Evolutionary conservation across 1,139 yeast genomes (phyloP).

Genomic region (Nadsonia starkeyi-henricii): DNA sequence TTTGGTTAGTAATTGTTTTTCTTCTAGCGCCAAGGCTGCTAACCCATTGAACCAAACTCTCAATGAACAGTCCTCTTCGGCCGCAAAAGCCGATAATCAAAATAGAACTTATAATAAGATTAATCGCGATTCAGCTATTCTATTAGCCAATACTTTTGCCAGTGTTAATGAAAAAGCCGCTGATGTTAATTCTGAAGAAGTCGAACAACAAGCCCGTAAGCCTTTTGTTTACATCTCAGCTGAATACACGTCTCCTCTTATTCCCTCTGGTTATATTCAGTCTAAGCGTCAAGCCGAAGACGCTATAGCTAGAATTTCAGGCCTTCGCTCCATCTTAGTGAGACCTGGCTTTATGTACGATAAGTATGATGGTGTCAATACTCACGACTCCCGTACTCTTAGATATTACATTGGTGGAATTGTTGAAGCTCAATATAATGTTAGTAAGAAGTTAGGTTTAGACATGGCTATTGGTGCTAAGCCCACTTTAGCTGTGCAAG

Average conservation of each 20-base stretch:
- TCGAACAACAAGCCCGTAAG: constrained; percentile 7
- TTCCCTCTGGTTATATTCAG: constrained; percentile 55
- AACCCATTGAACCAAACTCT: neutral
- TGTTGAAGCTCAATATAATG: constrained; percentile 12
- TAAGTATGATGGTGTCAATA: constrained; percentile 24
- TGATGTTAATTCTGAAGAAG: constrained; percentile 1
- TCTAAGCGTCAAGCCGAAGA: constrained; percentile 70
- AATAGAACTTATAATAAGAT: constrained; percentile 42
- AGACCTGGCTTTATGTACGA: constrained; percentile 83
- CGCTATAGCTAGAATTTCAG: constrained; percentile 27
- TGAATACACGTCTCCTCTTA: constrained; percentile 46
- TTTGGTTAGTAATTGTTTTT: constrained; percentile 5
- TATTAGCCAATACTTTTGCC: constrained; percentile 44
- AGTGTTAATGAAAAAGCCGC: constrained; percentile 10
- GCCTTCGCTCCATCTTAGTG: constrained; percentile 34
- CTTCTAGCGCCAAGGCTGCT: neutral
- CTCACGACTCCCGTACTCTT: constrained; percentile 18
- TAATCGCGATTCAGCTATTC: constrained; percentile 57
- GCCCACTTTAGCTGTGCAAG: constrained; percentile 56
- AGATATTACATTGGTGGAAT: constrained; percentile 9
- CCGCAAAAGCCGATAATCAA: constrained; percentile 16
- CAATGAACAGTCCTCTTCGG: constrained; percentile 39
- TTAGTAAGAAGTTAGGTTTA: constrained; percentile 21
- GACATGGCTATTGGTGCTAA: constrained; percentile 33
- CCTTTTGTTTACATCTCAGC: constrained; percentile 74